Conservation (phyloP, 208 protist genomes). For the Leishmania mexicana region DNA sequence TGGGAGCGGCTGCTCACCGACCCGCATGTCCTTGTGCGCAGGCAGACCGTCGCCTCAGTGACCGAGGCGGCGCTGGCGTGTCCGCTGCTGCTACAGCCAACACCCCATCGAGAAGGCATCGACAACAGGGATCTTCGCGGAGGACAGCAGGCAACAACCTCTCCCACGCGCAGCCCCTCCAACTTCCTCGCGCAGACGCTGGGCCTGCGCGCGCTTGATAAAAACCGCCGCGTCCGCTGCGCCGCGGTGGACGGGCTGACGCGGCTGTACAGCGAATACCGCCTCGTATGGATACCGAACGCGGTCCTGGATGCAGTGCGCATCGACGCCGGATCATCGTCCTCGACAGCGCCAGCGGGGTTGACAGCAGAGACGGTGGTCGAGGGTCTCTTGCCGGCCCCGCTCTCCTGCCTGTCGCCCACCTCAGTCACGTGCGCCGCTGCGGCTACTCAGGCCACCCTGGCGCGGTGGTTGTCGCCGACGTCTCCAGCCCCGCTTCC, state of each 20-base stretch:
- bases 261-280: slow-evolving; percentile 49
- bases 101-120: background rate
- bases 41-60: slow-evolving; percentile 43
- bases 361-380: slow-evolving; percentile 37
- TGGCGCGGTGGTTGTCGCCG: slow-evolving; percentile 6
- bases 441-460: background rate
- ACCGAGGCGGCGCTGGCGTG: slow-evolving; percentile 35
- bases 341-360: background rate
- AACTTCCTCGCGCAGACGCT: slow-evolving; percentile 48
- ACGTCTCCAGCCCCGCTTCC: background rate
- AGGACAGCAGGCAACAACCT: background rate
- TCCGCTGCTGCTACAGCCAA: slow-evolving; percentile 19
- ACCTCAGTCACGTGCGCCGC: background rate
- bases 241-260: slow-evolving; percentile 55
- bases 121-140: background rate
- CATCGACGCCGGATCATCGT: slow-evolving; percentile 33
- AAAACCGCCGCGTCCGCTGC: slow-evolving; percentile 60
- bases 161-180: background rate
- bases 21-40: slow-evolving; percentile 53
- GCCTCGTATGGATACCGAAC: slow-evolving; percentile 65
- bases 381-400: slow-evolving; percentile 53
- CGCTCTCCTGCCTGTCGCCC: slow-evolving; percentile 10
- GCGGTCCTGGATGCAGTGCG: slow-evolving; percentile 46
- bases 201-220: slow-evolving; percentile 61
- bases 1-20: slow-evolving; percentile 49